phyloP scores from a whole-genome alignment of 2,329 filamentous ascomycete species.

The Ceratocystis diversiconidia region DNA sequence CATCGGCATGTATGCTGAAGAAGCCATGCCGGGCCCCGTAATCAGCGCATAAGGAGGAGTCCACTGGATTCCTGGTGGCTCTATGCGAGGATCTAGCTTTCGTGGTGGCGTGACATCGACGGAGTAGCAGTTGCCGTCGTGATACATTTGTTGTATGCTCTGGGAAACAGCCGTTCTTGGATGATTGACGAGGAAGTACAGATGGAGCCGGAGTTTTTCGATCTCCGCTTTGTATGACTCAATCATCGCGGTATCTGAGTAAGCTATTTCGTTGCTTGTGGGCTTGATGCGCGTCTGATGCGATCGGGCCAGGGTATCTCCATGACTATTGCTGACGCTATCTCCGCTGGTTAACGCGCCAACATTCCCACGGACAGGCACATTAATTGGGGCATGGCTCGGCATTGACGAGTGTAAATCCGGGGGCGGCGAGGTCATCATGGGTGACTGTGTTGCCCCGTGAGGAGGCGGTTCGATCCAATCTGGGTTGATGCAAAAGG shows the following conservation, averaged over 20 bases:
- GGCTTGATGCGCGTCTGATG: neutral
- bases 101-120: neutral
- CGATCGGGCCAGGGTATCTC: neutral
- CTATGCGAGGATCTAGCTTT: neutral
- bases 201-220: slow-evolving; percentile 13
- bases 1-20: neutral
- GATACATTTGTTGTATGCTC: slow-evolving; percentile 7
- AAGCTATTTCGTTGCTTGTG: neutral
- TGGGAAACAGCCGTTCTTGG: slow-evolving; percentile 1
- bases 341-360: neutral
- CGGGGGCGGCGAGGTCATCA: slow-evolving; percentile 5
- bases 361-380: slow-evolving; percentile 6
- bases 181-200: slow-evolving; percentile 11
- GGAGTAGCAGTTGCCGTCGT: neutral
- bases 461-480: slow-evolving; percentile 12
- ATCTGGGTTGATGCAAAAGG: slow-evolving; percentile 14
- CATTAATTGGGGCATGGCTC: neutral
- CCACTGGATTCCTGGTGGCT: neutral
- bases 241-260: neutral
- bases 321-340: neutral
- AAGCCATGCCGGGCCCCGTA: neutral
- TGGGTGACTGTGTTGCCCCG: slow-evolving; percentile 2
- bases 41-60: neutral
- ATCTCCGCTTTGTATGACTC: slow-evolving; percentile 13
- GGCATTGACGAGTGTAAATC: neutral